phyloP scores from a whole-genome alignment of 352 stramenopile species.

The Phytophthora pisi region DNA sequence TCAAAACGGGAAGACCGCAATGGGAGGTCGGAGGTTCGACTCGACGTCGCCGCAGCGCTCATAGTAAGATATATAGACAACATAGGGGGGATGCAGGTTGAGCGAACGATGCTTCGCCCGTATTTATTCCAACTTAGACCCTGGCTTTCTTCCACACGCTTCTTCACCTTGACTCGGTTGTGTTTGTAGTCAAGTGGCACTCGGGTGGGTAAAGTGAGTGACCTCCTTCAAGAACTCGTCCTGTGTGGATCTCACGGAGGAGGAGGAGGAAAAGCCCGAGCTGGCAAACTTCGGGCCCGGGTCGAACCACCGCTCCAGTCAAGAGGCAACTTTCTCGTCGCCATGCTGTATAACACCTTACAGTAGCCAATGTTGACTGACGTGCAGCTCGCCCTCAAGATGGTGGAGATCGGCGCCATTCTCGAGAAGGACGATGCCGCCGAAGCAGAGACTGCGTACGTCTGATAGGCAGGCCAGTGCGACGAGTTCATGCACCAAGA shows the following conservation, averaged over 20 bases:
- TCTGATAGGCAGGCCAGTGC: not conserved
- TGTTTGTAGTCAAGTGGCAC: too few relatives aligned
- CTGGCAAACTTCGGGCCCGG: slow-evolving; percentile 45
- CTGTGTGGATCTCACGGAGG: too few relatives aligned
- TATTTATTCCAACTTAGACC: slow-evolving; percentile 51
- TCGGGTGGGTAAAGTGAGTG: too few relatives aligned
- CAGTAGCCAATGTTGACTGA: not conserved
- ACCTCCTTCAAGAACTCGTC: too few relatives aligned
- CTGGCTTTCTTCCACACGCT: slow-evolving; percentile 36
- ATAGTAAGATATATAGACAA: slow-evolving; percentile 39
- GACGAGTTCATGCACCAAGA: not conserved
- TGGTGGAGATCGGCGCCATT: slow-evolving; percentile 68
- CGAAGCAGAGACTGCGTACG: slow-evolving; percentile 24
- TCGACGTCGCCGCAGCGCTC: slow-evolving; percentile 26
- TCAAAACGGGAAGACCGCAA: slow-evolving; percentile 22
- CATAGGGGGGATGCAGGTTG: slow-evolving; percentile 25
- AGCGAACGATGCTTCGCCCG: slow-evolving; percentile 18
- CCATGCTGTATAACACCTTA: not conserved
- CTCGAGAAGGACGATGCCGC: slow-evolving; percentile 48
- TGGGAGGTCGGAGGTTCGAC: slow-evolving; percentile 17
- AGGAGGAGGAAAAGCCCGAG: slow-evolving; percentile 66
- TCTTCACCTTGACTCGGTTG: too few relatives aligned
- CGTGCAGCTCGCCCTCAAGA: slow-evolving; percentile 58
- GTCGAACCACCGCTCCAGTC: slow-evolving; percentile 43
- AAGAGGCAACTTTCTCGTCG: slow-evolving; percentile 67